Percentiles rank a stretch among this genome's conserved stretches.
These are phyloP conservation scores for Cystobasidium pallidum DNA, from an alignment of 1,284 basidiomycete genomes.

Conservation along the genomic window DNA sequence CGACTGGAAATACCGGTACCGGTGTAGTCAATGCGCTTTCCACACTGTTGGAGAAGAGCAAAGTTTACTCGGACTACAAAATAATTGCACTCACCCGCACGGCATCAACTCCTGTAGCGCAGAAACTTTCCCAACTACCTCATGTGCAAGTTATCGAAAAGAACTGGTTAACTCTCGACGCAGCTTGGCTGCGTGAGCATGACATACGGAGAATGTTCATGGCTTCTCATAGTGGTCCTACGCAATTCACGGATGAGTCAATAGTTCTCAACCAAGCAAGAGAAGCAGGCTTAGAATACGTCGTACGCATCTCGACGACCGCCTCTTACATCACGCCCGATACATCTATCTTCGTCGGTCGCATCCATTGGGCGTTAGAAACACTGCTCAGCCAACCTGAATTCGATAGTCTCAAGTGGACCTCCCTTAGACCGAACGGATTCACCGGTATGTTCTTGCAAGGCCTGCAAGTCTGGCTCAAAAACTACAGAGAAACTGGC, in stretches of 20 bases:
- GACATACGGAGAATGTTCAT: conserved; percentile 45
- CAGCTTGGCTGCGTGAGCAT: conserved; percentile 43
- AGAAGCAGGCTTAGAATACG: conserved; percentile 47
- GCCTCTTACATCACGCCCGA: conserved; percentile 35
- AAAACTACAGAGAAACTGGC: conserved; percentile 19
- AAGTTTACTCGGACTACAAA: background rate
- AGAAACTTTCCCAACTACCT: conserved; percentile 9
- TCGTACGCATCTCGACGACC: conserved; percentile 48
- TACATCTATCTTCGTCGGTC: conserved; percentile 44
- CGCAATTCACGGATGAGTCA: conserved; percentile 49
- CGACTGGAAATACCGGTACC: conserved; percentile 50
- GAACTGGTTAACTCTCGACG: conserved; percentile 40
- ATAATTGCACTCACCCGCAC: conserved; percentile 15
- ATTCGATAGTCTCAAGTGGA: conserved; percentile 45
- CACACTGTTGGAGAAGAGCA: background rate
- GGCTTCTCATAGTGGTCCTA: conserved; percentile 43
- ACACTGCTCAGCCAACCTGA: conserved; percentile 45
- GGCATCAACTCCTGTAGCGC: background rate
- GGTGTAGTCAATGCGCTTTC: conserved; percentile 3
- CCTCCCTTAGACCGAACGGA: conserved; percentile 26
- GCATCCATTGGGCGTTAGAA: conserved; percentile 50
- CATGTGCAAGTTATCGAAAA: conserved; percentile 8
- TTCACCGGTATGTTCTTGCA: background rate
- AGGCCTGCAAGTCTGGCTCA: background rate
- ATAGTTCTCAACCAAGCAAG: conserved; percentile 43